These are phyloP conservation scores for Gaeumannomyces tritici DNA, from an alignment of 2,329 filamentous ascomycete genomes.

Conservation along the genomic window DNA sequence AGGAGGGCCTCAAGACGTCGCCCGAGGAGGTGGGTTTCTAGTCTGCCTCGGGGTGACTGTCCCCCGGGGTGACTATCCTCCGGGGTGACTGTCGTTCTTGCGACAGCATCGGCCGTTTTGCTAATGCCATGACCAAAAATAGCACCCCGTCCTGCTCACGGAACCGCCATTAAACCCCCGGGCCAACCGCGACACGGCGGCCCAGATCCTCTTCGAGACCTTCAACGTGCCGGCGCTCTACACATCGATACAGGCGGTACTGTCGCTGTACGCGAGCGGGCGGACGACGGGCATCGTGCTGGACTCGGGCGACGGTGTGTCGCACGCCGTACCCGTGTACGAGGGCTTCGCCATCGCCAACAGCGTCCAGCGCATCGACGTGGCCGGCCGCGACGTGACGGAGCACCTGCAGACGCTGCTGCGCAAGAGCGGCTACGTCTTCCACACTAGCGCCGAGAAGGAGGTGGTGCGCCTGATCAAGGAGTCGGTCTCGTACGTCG, in stretches of 20 bases:
- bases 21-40: conserved; percentile 72
- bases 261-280: conserved; percentile 98
- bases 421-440: conserved; percentile 97
- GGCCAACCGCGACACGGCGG: conserved; percentile 99
- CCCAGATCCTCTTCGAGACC: conserved; percentile 99
- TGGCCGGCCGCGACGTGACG: conserved; percentile 99
- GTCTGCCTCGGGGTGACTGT: not conserved
- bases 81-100: too few relatives aligned
- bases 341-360: conserved; percentile 99
- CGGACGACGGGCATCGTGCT: conserved; percentile 99
- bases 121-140: too few relatives aligned
- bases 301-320: conserved; percentile 99
- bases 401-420: conserved; percentile 99
- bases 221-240: conserved; percentile 99
- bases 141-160: conserved; percentile 98
- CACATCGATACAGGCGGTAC: conserved; percentile 99
- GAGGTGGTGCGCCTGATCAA: conserved; percentile 99
- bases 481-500: conserved; percentile 99
- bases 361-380: conserved; percentile 99
- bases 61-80: too few relatives aligned
- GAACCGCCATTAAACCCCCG: conserved; percentile 99
- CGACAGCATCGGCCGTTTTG: too few relatives aligned
- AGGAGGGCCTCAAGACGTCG: conserved; percentile 88
- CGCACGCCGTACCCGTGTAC: conserved; percentile 99
- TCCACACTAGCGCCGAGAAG: conserved; percentile 99